These are phyloP conservation scores for Jaapia argillacea DNA, from an alignment of 768 basidiomycete species.

Conservation along the genomic window DNA sequence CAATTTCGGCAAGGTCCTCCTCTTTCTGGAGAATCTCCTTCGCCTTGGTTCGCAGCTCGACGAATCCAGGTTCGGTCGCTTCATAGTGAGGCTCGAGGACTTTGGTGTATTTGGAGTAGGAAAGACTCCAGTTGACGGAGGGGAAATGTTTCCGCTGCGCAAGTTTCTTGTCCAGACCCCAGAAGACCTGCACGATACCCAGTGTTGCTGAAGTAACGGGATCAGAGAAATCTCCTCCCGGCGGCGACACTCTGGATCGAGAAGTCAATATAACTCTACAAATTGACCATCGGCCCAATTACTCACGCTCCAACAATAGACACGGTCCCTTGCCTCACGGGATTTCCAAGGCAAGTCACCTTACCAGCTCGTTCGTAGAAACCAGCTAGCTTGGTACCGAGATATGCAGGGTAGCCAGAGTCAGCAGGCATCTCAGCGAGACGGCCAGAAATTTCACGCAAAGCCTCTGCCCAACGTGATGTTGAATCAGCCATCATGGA, in stretches of 20 bases:
- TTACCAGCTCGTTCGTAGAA: slow-evolving; percentile 99
- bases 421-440: slow-evolving; percentile 99
- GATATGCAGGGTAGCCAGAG: slow-evolving; percentile 97
- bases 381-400: slow-evolving; percentile 88
- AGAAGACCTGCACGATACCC: slow-evolving; percentile 99
- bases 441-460: slow-evolving; percentile 98
- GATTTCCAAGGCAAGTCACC: slow-evolving; percentile 86
- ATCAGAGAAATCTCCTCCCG: slow-evolving; percentile 98
- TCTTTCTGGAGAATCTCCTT: slow-evolving; percentile 99
- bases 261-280: slow-evolving; percentile 6
- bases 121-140: slow-evolving; percentile 99
- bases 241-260: slow-evolving; percentile 83
- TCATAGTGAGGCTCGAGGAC: slow-evolving; percentile 92
- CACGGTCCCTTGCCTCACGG: slow-evolving; percentile 81
- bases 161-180: slow-evolving; percentile 99
- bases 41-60: slow-evolving; percentile 82
- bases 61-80: slow-evolving; percentile 84
- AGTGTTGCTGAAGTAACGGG: slow-evolving; percentile 97
- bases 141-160: slow-evolving; percentile 99
- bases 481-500: slow-evolving; percentile 99
- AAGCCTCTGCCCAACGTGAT: slow-evolving; percentile 97
- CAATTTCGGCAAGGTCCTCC: slow-evolving; percentile 96
- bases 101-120: slow-evolving; percentile 97
- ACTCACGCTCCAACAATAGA: slow-evolving; percentile 98
- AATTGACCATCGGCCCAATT: neutral